These are phyloP conservation scores for Podospora tetraspora DNA, from an alignment of 495 filamentous ascomycete genomes.

Conservation along the genomic window DNA sequence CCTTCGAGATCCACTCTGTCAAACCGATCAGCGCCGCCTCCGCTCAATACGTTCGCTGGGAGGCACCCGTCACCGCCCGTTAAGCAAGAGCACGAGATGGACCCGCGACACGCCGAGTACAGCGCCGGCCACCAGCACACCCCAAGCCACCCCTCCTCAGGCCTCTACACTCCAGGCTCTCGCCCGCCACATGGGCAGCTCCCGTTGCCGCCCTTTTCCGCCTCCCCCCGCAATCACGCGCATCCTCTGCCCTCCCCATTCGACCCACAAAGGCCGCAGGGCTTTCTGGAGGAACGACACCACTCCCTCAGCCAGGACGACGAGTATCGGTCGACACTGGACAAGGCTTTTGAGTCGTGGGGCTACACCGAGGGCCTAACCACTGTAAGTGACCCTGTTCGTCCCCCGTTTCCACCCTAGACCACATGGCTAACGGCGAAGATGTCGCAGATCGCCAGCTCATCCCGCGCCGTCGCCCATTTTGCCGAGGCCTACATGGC, in stretches of 20 bases:
- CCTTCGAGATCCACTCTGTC: constrained; percentile 24
- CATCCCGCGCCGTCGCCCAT: constrained; percentile 40
- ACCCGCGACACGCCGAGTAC: constrained; percentile 26
- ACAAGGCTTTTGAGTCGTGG: constrained; percentile 39
- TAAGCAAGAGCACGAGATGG: constrained; percentile 26
- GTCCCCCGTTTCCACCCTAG: background rate
- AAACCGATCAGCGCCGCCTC: constrained; percentile 29
- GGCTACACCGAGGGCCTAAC: constrained; percentile 39
- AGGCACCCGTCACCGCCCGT: constrained; percentile 29
- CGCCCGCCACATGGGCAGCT: constrained; percentile 37
- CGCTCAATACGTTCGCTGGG: constrained; percentile 29
- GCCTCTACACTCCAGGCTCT: constrained; percentile 35
- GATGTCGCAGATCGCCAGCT: constrained; percentile 36
- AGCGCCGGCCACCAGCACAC: constrained; percentile 25
- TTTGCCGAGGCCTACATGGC: constrained; percentile 45
- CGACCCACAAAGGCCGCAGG: constrained; percentile 34
- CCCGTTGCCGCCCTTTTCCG: constrained; percentile 40
- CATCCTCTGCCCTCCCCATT: constrained; percentile 37
- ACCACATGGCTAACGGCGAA: constrained; percentile 21
- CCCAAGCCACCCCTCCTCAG: constrained; percentile 26
- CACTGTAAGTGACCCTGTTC: constrained; percentile 28
- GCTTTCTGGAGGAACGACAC: constrained; percentile 37
- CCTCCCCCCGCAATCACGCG: constrained; percentile 35
- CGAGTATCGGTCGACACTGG: constrained; percentile 37
- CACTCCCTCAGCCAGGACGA: constrained; percentile 27